These are phyloP conservation scores for Thelephora aurantiotincta DNA, from an alignment of 768 basidiomycete genomes.

Conservation along the genomic window DNA sequence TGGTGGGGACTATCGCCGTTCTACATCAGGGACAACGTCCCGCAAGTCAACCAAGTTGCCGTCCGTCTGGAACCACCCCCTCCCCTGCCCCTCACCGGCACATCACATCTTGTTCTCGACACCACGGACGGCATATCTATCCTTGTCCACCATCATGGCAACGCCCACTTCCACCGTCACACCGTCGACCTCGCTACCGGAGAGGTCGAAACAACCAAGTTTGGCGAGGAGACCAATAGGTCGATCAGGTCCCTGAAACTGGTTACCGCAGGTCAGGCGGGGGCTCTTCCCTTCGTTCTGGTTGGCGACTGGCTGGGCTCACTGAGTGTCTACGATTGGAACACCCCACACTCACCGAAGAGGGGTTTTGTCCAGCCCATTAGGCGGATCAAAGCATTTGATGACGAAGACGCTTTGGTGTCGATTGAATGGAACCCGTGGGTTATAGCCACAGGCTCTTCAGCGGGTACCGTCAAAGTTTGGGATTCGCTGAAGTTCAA, in stretches of 20 bases:
- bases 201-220: slow-evolving; percentile 22
- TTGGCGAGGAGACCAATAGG: slow-evolving; percentile 39
- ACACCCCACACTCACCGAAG: slow-evolving; percentile 5
- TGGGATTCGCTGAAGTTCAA: slow-evolving; percentile 57
- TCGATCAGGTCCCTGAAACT: slow-evolving; percentile 36
- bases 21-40: slow-evolving; percentile 1
- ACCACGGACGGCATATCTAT: slow-evolving; percentile 16
- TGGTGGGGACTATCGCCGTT: slow-evolving; percentile 32
- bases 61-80: background rate
- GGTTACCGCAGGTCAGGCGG: slow-evolving; percentile 25
- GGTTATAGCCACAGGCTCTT: slow-evolving; percentile 54
- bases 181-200: slow-evolving; percentile 19
- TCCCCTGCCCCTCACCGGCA: slow-evolving; percentile 1
- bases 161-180: slow-evolving; percentile 39
- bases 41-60: background rate
- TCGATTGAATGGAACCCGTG: slow-evolving; percentile 45
- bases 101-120: slow-evolving; percentile 2
- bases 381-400: slow-evolving; percentile 46
- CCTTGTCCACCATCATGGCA: slow-evolving; percentile 36
- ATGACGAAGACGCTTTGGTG: slow-evolving; percentile 43
- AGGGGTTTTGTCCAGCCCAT: slow-evolving; percentile 16
- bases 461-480: slow-evolving; percentile 39
- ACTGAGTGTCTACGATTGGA: slow-evolving; percentile 47
- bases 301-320: slow-evolving; percentile 54
- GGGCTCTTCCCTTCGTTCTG: slow-evolving; percentile 37